Conservation (phyloP, 1,284 basidiomycete species). For the Pholiota adiposa region DNA sequence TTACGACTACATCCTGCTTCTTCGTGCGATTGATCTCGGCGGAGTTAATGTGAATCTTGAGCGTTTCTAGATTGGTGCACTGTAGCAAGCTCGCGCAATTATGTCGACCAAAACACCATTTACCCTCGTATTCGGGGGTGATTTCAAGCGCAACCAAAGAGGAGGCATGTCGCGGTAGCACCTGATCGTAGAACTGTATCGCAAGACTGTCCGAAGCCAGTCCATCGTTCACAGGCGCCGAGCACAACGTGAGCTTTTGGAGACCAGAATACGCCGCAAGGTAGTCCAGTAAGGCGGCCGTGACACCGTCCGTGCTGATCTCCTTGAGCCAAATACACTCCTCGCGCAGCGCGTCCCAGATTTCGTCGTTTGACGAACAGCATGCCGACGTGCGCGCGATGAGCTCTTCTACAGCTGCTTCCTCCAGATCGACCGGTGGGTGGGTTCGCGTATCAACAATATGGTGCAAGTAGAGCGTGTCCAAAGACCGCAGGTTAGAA, state of each 20-base stretch:
- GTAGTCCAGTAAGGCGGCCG: slow-evolving; percentile 23
- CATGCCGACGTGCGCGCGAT: slow-evolving; percentile 12
- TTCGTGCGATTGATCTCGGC: slow-evolving; percentile 22
- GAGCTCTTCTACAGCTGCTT: slow-evolving; percentile 7
- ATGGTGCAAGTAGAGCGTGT: slow-evolving; percentile 20
- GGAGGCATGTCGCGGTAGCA: slow-evolving; percentile 17
- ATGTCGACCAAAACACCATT: slow-evolving; percentile 26
- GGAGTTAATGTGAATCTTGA: slow-evolving; percentile 22
- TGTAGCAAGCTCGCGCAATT: slow-evolving; percentile 14
- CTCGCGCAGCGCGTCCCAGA: slow-evolving; percentile 23
- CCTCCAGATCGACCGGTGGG: slow-evolving; percentile 7
- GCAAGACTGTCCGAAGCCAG: slow-evolving; percentile 20
- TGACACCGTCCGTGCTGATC: slow-evolving; percentile 25
- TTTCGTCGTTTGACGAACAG: slow-evolving; percentile 21
- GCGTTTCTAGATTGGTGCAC: slow-evolving; percentile 17
- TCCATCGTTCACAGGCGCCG: slow-evolving; percentile 12
- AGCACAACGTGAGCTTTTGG: slow-evolving; percentile 21
- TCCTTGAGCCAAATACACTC: slow-evolving; percentile 23
- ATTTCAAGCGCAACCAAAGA: slow-evolving; percentile 22
- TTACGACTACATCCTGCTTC: slow-evolving; percentile 21
- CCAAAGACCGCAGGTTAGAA: slow-evolving; percentile 20
- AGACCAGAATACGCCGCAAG: slow-evolving; percentile 27
- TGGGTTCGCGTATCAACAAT: slow-evolving; percentile 11
- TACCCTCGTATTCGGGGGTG: slow-evolving; percentile 24
- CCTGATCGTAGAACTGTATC: slow-evolving; percentile 23